Evolutionary conservation across 768 basidiomycete species (phyloP), one percentile per base, ranked within the genome.

Genomic region (Guyanaporus albipodus): DNA sequence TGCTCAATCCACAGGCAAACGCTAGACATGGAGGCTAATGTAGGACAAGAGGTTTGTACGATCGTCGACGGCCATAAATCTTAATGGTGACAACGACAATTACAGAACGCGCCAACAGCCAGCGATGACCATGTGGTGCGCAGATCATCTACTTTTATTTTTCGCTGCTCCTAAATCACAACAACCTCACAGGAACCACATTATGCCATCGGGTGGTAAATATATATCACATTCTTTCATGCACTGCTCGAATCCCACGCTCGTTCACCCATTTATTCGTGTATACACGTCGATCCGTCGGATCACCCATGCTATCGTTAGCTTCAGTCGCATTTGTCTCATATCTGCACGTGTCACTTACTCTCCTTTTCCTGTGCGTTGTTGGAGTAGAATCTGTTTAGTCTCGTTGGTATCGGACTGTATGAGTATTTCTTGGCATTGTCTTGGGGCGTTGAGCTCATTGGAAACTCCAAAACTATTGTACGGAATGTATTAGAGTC

Each of bases 121-220:
- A 33, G 12, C 8, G 35, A 48, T 21, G 48, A 42, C 32, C 40
- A 14, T 12, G 38, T 24, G 46, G 60, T 62, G 33, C 27, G 27
- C 28, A 10, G 7, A 35, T 9, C 14, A 11, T 17, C 22, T 37
- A 12, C 21, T 38, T 10, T 8, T 17, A 11, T 7, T 4, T n/a
- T n/a, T n/a, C n/a, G n/a, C n/a, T n/a, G n/a, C n/a, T n/a, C n/a
- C n/a, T n/a, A n/a, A n/a, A n/a, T n/a, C n/a, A n/a, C n/a, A n/a
- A n/a, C n/a, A n/a, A n/a, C n/a, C n/a, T n/a, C 6, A 43, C 35
- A 22, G 19, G 44, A 33, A 33, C 48, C 49, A 38, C 4, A 40
- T 24, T 54, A 51, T 27, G 27, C 54, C 10, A 29, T 38, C 18
- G 56, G 44, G 21, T 52, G 54, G 50, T 56, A 22, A 37, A n/a